A percentile compares a stretch with the other conserved stretches of the same genome.
phyloP scores from a whole-genome alignment of 257 asterid species.

The Plectranthus barbatus region DNA sequence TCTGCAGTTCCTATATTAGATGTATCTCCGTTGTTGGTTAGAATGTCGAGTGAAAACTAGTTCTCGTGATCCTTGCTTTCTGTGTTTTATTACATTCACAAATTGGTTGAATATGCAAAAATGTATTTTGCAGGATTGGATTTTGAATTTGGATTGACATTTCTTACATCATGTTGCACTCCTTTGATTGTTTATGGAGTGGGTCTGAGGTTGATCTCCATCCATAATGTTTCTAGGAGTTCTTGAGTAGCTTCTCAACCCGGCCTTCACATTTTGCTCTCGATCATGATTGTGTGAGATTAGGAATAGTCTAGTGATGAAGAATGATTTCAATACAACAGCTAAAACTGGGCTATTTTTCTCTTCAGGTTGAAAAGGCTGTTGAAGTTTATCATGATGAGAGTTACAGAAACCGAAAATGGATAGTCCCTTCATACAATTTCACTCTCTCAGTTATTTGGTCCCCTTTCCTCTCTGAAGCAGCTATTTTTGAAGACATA shows the following conservation, averaged over 20 bases:
- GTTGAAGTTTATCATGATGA: slow-evolving; percentile 62
- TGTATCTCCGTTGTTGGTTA: neutral
- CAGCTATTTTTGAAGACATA: slow-evolving; percentile 47
- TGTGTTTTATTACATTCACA: neutral
- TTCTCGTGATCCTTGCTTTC: neutral
- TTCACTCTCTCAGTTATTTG: slow-evolving; percentile 54
- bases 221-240: neutral
- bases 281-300: neutral
- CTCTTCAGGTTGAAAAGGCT: slow-evolving; percentile 48
- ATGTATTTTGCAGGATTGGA: neutral
- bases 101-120: neutral
- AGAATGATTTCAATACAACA: too few relatives aligned
- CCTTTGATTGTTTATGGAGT: neutral
- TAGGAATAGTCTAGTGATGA: neutral
- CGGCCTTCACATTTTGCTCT: neutral
- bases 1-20: neutral
- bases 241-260: neutral
- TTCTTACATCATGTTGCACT: neutral
- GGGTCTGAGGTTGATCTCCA: neutral
- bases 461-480: slow-evolving; percentile 79
- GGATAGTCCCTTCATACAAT: slow-evolving; percentile 66
- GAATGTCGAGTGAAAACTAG: neutral
- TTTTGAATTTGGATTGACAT: neutral
- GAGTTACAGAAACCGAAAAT: slow-evolving; percentile 40
- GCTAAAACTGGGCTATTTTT: neutral